phyloP scores from a whole-genome alignment of 345 rosid genomes.

The Pelargonium nanum region DNA sequence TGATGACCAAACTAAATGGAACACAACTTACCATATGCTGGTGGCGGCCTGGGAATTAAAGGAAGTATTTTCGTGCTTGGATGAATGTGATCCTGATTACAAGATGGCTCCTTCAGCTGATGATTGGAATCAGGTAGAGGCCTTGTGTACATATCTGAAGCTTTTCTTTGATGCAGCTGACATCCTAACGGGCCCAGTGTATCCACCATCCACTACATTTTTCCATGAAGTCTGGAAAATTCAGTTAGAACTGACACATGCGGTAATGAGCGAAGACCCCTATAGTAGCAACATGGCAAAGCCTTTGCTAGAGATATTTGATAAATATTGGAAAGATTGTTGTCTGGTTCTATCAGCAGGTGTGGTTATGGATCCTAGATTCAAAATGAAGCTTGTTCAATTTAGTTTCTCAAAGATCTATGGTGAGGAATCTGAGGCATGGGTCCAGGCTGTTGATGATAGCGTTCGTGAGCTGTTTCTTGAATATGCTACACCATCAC shows the following conservation, averaged over 20 bases:
- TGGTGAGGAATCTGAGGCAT: conserved; percentile 66
- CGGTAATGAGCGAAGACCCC: conserved; percentile 48
- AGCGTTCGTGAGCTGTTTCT: conserved; percentile 62
- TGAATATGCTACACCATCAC: conserved; percentile 39
- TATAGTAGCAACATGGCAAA: conserved; percentile 43
- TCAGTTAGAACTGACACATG: conserved; percentile 53
- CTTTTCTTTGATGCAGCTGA: conserved; percentile 56
- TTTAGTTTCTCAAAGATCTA: conserved; percentile 65
- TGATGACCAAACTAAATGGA: conserved; percentile 76
- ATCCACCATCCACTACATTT: conserved; percentile 50
- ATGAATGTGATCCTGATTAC: conserved; percentile 49
- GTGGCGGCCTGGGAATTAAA: conserved; percentile 69
- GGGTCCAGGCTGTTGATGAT: conserved; percentile 61
- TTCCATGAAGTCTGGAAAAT: conserved; percentile 68
- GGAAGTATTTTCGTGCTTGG: conserved; percentile 73
- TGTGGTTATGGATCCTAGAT: conserved; percentile 86
- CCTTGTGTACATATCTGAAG: conserved; percentile 59
- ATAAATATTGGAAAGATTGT: conserved; percentile 74
- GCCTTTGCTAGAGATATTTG: conserved; percentile 61
- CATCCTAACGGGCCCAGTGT: conserved; percentile 32
- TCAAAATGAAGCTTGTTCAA: conserved; percentile 82
- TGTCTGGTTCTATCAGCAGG: conserved; percentile 64
- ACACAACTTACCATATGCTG: conserved; percentile 77
- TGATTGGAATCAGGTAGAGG: conserved; percentile 72
- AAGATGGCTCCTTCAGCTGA: conserved; percentile 49